phyloP scores from a whole-genome alignment of 2,329 filamentous ascomycete genomes.

The Trichoderma harzianum region DNA sequence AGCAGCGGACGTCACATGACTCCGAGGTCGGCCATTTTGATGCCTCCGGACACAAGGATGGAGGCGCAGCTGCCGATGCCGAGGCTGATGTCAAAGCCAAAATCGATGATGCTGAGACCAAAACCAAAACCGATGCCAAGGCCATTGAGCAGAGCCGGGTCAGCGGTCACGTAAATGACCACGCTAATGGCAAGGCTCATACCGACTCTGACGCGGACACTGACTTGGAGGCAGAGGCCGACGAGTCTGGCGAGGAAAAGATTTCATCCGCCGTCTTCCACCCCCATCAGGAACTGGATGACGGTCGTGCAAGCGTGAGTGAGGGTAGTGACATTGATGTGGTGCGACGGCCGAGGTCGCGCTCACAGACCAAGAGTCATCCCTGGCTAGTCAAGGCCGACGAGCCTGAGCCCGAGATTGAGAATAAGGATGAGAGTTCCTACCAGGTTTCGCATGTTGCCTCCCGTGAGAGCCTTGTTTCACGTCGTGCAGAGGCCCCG shows the following conservation, averaged over 20 bases:
- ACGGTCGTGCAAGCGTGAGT: constrained; percentile 30
- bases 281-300: constrained; percentile 62
- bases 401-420: constrained; percentile 40
- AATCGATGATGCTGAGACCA: constrained; percentile 28
- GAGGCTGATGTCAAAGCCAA: constrained; percentile 28
- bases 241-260: constrained; percentile 74
- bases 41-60: constrained; percentile 21
- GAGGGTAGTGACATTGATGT: constrained; percentile 40
- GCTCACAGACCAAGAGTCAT: constrained; percentile 38
- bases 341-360: constrained; percentile 45
- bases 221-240: constrained; percentile 39
- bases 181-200: constrained; percentile 49
- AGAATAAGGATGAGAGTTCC: constrained; percentile 26
- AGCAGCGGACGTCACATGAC: constrained; percentile 38
- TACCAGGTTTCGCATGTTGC: constrained; percentile 26
- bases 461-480: constrained; percentile 30
- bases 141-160: constrained; percentile 5
- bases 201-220: not conserved
- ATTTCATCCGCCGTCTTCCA: constrained; percentile 84
- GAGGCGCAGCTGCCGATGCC: constrained; percentile 20
- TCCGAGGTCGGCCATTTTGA: constrained; percentile 38
- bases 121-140: constrained; percentile 27
- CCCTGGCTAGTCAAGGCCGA: constrained; percentile 59
- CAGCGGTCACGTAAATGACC: not conserved
- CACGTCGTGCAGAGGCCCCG: constrained; percentile 32